These are phyloP conservation scores for Candida peoriensis DNA, from an alignment of 805 yeast species.

Conservation along the genomic window DNA sequence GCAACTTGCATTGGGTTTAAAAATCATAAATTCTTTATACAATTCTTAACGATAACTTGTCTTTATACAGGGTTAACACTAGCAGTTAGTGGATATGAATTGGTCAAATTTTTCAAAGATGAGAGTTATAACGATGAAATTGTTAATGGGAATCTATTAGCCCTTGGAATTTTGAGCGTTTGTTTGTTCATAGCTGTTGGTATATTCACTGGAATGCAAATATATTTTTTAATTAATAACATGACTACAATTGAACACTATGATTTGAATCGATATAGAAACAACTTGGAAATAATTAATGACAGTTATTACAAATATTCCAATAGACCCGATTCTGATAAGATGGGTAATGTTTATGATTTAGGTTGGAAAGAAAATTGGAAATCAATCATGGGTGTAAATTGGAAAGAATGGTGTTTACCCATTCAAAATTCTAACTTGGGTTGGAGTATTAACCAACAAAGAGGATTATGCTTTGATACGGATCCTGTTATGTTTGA, in stretches of 20 bases:
- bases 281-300: slow-evolving; percentile 32
- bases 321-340: slow-evolving; percentile 30
- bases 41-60: slow-evolving; percentile 56
- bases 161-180: slow-evolving; percentile 50
- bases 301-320: slow-evolving; percentile 33
- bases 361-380: slow-evolving; percentile 63
- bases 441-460: slow-evolving; percentile 26
- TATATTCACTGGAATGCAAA: slow-evolving; percentile 51
- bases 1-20: slow-evolving; percentile 78
- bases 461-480: slow-evolving; percentile 49
- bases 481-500: slow-evolving; percentile 39
- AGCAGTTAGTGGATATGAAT: slow-evolving; percentile 31
- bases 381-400: slow-evolving; percentile 67
- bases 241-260: slow-evolving; percentile 78
- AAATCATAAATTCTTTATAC: slow-evolving; percentile 78
- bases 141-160: slow-evolving; percentile 54
- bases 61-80: slow-evolving; percentile 41
- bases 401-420: slow-evolving; percentile 62
- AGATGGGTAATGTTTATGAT: slow-evolving; percentile 62
- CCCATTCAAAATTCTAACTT: slow-evolving; percentile 40
- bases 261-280: slow-evolving; percentile 44
- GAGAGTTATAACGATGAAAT: slow-evolving; percentile 35
- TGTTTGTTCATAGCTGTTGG: slow-evolving; percentile 52
- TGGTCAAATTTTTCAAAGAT: slow-evolving; percentile 44
- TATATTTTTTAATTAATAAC: slow-evolving; percentile 58